Base-by-base conservation (phyloP, 768 basidiomycete species). In the Auricularia cornea region DNA sequence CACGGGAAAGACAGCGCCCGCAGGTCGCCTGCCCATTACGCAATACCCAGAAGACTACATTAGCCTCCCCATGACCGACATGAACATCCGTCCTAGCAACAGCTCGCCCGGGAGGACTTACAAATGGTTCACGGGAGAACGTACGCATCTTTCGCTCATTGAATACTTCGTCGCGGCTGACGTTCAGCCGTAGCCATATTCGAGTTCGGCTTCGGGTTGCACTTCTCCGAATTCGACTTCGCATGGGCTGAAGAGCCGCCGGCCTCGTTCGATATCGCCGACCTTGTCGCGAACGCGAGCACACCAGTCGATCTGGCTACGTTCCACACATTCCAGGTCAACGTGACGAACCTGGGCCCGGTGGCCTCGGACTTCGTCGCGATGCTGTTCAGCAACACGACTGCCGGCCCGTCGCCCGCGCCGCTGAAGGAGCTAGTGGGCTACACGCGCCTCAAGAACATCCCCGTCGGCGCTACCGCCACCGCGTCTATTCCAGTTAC, bases 51-150 rank as follows among this genome's bases (percentile, higher is more conserved):
- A 78, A 16, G 73, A 68, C 64, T 85, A 81, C 68, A 74, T 78
- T 18, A 68, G 78, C 61, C 75, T 84, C 20, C 75, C 75, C 1
- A 84, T 84, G 83, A 84, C 83, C 4, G 80, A 85, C 71, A 85
- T 85, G 83, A 74, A 70, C 2, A 71, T 84, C 40, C 82, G 80
- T 26, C 81, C 83, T 6, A 79, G 75, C 67, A 66, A 71, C 32
- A 75, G 74, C 57, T 81, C 78, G 66, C 83, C 84, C 0, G 83
- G 83, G 12, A 77, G 83, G 35, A 84, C 83, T 10, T 84, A 84
- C 72, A 82, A 79, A 65, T 86, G 83, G 83, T 84, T 78, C 73
- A 76, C 74, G 28, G 81, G 77, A 16, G 75, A 75, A 18, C 79
- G 20, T 38, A 2, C 35, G 35, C 16, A 8, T 14, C 35, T 38